These are phyloP conservation scores for Nevesoporus exiguus DNA, from an alignment of 768 basidiomycete genomes.

Conservation along the genomic window DNA sequence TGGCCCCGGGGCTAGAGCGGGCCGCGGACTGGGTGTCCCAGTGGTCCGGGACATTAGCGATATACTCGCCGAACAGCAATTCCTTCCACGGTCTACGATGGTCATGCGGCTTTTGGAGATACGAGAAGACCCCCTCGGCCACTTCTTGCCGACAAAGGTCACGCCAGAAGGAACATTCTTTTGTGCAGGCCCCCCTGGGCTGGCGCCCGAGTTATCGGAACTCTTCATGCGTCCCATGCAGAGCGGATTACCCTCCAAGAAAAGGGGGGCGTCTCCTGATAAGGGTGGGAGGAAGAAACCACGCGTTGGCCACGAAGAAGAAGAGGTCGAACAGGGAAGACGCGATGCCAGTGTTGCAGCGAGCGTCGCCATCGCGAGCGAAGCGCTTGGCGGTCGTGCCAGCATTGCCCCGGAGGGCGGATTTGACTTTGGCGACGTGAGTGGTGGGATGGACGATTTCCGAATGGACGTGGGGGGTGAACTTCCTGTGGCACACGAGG, in stretches of 20 bases:
- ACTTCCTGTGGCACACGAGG: slow-evolving; percentile 33
- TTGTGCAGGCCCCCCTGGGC: slow-evolving; percentile 80
- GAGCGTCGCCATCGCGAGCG: slow-evolving; percentile 56
- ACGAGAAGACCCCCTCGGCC: slow-evolving; percentile 74
- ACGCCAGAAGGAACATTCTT: slow-evolving; percentile 72
- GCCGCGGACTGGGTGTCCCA: slow-evolving; percentile 58
- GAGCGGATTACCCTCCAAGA: slow-evolving; percentile 49
- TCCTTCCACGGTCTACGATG: slow-evolving; percentile 78
- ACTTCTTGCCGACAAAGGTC: slow-evolving; percentile 82
- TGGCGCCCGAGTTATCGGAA: slow-evolving; percentile 76
- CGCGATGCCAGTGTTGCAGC: slow-evolving; percentile 63
- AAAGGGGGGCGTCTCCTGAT: slow-evolving; percentile 56
- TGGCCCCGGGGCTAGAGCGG: slow-evolving; percentile 50
- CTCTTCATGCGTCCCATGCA: slow-evolving; percentile 80
- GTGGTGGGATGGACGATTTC: slow-evolving; percentile 59
- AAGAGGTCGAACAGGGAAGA: slow-evolving; percentile 69
- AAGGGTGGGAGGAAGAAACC: slow-evolving; percentile 57
- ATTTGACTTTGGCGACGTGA: slow-evolving; percentile 62
- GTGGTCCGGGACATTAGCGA: slow-evolving; percentile 55
- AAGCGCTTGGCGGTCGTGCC: slow-evolving; percentile 47
- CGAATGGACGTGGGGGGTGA: slow-evolving; percentile 63
- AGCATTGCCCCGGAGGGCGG: slow-evolving; percentile 55
- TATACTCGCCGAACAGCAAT: slow-evolving; percentile 78
- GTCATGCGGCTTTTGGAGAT: slow-evolving; percentile 87
- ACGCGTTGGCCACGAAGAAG: slow-evolving; percentile 49